These are phyloP conservation scores for Teunomyces pallodes DNA, from an alignment of 805 yeast species.

Conservation along the genomic window DNA sequence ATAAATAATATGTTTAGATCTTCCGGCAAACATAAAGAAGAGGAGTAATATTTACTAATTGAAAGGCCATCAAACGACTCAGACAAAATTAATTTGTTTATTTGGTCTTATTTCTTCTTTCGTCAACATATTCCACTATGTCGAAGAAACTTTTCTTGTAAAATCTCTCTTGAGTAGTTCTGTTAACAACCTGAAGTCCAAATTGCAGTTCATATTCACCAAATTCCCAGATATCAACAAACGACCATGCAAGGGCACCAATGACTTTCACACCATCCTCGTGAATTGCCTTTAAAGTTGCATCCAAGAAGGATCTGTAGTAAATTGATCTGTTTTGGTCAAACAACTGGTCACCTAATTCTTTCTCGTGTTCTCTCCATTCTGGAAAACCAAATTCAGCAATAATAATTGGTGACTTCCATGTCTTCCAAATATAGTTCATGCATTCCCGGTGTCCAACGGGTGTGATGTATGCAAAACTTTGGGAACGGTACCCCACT, in stretches of 20 bases:
- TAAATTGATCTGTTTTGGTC: conserved; percentile 29
- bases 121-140: not conserved
- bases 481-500: conserved; percentile 19
- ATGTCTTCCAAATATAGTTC: conserved; percentile 23
- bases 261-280: conserved; percentile 24
- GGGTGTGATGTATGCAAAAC: conserved; percentile 21
- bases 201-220: conserved; percentile 20
- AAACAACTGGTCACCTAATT: conserved; percentile 20
- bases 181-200: conserved; percentile 23
- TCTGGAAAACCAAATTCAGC: conserved; percentile 35
- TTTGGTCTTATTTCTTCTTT: not conserved
- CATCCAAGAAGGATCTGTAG: conserved; percentile 24
- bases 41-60: no score
- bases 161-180: conserved; percentile 23
- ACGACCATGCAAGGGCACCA: conserved; percentile 33
- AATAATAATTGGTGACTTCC: conserved; percentile 23
- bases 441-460: conserved; percentile 21
- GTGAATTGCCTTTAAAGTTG: conserved; percentile 20
- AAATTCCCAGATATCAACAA: conserved; percentile 34
- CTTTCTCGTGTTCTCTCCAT: conserved; percentile 25
- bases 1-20: no score
- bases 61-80: no score
- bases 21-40: no score
- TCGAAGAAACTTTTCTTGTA: conserved; percentile 16
- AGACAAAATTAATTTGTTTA: not conserved